phyloP scores from a whole-genome alignment of 2,329 filamentous ascomycete species.

The Hysterium pulicare region DNA sequence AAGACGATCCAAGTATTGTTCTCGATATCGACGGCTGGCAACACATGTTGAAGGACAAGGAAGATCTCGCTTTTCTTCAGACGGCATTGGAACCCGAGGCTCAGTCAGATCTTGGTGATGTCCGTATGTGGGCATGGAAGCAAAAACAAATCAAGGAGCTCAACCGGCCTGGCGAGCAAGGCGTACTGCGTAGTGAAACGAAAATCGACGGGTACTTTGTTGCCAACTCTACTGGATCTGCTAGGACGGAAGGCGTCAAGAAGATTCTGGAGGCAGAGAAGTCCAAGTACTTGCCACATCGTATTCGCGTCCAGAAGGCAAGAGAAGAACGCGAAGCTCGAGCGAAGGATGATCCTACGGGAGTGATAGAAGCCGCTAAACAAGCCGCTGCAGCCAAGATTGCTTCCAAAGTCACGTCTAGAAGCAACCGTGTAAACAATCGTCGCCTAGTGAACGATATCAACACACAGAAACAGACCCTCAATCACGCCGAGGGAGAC shows the following conservation, averaged over 20 bases:
- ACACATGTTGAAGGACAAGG: constrained; percentile 64
- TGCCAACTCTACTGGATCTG: constrained; percentile 77
- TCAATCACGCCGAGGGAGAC: constrained; percentile 72
- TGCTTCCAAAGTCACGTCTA: constrained; percentile 81
- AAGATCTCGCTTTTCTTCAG: constrained; percentile 59
- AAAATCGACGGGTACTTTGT: constrained; percentile 72
- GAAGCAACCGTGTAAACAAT: constrained; percentile 93
- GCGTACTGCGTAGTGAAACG: constrained; percentile 51
- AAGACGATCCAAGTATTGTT: constrained; percentile 61
- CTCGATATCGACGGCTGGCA: constrained; percentile 71
- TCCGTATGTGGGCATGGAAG: constrained; percentile 65
- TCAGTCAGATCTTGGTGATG: constrained; percentile 53
- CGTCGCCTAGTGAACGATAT: constrained; percentile 91
- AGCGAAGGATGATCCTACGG: constrained; percentile 64
- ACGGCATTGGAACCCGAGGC: constrained; percentile 48
- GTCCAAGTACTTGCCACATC: constrained; percentile 95
- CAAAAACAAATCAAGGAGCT: constrained; percentile 70
- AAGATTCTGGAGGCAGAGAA: constrained; percentile 97
- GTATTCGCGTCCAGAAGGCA: constrained; percentile 90
- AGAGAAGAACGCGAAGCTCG: constrained; percentile 86
- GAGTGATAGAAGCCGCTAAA: constrained; percentile 66
- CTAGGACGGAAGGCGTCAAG: constrained; percentile 88
- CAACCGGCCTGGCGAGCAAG: constrained; percentile 56
- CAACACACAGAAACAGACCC: constrained; percentile 82
- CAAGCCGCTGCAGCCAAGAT: constrained; percentile 70